Evolutionary conservation across 768 basidiomycete genomes (phyloP).

Genomic region (Rhodocollybia butyracea): DNA sequence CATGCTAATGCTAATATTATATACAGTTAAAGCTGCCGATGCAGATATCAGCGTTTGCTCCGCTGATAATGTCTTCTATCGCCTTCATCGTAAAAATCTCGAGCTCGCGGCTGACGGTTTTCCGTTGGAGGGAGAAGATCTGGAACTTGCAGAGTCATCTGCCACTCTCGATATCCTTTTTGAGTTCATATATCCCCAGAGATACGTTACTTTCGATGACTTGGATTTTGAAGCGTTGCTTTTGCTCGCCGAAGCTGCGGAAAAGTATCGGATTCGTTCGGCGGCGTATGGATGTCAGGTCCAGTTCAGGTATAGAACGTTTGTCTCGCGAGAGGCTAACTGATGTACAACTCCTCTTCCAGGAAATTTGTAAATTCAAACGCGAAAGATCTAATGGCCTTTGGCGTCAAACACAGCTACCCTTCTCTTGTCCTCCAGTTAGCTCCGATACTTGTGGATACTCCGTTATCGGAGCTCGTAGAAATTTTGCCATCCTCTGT

Average conservation of each 20-base stretch:
- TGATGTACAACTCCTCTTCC: background rate
- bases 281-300: constrained; percentile 1
- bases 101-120: background rate
- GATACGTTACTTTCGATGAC: background rate
- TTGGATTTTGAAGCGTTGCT: background rate
- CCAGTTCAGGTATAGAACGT: constrained; percentile 1
- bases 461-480: background rate
- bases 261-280: constrained; percentile 7
- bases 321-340: background rate
- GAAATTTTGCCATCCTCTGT: background rate
- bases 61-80: background rate
- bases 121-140: background rate
- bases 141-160: constrained; percentile 3
- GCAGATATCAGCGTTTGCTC: background rate
- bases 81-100: background rate
- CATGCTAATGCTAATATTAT: too few relatives aligned
- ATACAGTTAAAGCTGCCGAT: too few relatives aligned
- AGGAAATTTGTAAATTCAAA: background rate
- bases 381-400: background rate
- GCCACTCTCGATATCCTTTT: constrained; percentile 1
- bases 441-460: background rate
- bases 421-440: background rate
- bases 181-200: constrained; percentile 4
- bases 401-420: background rate
- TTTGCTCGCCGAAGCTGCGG: constrained; percentile 2